These are phyloP conservation scores for Globisporangium parvum DNA, from an alignment of 352 stramenopile species.

Conservation along the genomic window DNA sequence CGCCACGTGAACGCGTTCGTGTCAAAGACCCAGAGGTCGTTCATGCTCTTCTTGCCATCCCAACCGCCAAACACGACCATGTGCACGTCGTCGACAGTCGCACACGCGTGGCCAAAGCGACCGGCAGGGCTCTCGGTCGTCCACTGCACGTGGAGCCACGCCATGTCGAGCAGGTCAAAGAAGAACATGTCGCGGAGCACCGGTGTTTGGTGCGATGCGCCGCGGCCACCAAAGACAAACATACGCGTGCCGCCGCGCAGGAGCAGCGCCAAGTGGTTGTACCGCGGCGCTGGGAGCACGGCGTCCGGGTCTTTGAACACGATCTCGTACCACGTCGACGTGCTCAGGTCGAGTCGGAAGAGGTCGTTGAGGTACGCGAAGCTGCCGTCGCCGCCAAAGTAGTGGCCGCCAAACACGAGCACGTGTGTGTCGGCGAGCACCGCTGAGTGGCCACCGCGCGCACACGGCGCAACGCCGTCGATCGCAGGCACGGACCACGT, in stretches of 20 bases:
- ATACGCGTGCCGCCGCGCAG: constrained; percentile 54
- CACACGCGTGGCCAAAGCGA: constrained; percentile 63
- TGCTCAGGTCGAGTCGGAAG: constrained; percentile 82
- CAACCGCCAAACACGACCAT: constrained; percentile 89
- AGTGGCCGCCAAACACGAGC: constrained; percentile 87
- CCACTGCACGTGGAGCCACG: constrained; percentile 84
- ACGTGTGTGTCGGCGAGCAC: constrained; percentile 75
- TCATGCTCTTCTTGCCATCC: constrained; percentile 71
- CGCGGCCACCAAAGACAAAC: constrained; percentile 76
- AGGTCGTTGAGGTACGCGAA: constrained; percentile 91
- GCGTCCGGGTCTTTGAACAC: constrained; percentile 35
- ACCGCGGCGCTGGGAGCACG: constrained; percentile 62
- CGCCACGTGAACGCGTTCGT: constrained; percentile 66
- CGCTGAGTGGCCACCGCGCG: constrained; percentile 63
- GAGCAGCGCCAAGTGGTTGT: constrained; percentile 83
- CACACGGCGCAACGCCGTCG: constrained; percentile 44
- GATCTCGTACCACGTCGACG: constrained; percentile 67
- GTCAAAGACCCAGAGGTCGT: constrained; percentile 74
- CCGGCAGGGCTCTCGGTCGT: constrained; percentile 71
- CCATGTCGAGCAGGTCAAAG: constrained; percentile 75
- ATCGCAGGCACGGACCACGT: constrained; percentile 52
- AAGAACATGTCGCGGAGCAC: constrained; percentile 87
- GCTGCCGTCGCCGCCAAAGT: constrained; percentile 72
- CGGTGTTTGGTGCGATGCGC: constrained; percentile 7
- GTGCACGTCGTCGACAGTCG: constrained; percentile 59